Conservation (phyloP, 495 filamentous ascomycete species). For the Aspergillus sclerotiicarbonarius region DNA sequence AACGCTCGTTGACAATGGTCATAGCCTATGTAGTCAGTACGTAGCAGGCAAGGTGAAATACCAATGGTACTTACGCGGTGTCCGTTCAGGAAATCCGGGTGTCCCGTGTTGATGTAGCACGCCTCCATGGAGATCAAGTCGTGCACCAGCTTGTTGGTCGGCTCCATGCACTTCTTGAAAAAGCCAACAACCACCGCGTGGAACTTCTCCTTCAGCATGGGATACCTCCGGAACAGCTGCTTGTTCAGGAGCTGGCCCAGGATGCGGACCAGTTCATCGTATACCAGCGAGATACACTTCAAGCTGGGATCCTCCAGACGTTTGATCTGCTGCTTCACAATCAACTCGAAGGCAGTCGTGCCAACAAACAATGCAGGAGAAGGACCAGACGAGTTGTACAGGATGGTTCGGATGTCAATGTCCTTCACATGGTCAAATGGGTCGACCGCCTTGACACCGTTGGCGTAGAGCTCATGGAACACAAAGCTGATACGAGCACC, state of each 20-base stretch:
- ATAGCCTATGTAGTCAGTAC: constrained; percentile 62
- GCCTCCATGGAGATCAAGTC: constrained; percentile 95
- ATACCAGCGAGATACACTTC: constrained; percentile 95
- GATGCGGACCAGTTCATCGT: constrained; percentile 96
- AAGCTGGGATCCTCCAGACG: constrained; percentile 92
- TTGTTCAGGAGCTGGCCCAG: constrained; percentile 86
- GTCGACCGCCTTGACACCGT: constrained; percentile 97
- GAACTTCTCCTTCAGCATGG: constrained; percentile 92
- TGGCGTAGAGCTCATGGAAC: constrained; percentile 97
- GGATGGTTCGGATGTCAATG: constrained; percentile 91
- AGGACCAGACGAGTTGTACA: constrained; percentile 97
- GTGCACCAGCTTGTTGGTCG: constrained; percentile 92
- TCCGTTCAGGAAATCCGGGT: constrained; percentile 97
- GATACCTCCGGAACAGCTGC: constrained; percentile 88
- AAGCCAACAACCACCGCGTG: constrained; percentile 91
- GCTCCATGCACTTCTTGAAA: constrained; percentile 97
- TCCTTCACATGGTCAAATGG: constrained; percentile 98
- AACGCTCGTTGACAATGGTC: constrained; percentile 93
- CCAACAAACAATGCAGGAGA: constrained; percentile 97
- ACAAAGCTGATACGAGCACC: constrained; percentile 99
- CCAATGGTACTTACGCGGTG: constrained; percentile 60
- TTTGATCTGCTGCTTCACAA: constrained; percentile 98
- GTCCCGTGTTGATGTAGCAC: constrained; percentile 97
- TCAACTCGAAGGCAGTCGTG: constrained; percentile 94
- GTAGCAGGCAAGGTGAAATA: not conserved